A percentile compares a stretch with the other conserved stretches of the same genome.
Conservation (phyloP, 1,284 basidiomycete species). For the Heterobasidion occidentale region DNA sequence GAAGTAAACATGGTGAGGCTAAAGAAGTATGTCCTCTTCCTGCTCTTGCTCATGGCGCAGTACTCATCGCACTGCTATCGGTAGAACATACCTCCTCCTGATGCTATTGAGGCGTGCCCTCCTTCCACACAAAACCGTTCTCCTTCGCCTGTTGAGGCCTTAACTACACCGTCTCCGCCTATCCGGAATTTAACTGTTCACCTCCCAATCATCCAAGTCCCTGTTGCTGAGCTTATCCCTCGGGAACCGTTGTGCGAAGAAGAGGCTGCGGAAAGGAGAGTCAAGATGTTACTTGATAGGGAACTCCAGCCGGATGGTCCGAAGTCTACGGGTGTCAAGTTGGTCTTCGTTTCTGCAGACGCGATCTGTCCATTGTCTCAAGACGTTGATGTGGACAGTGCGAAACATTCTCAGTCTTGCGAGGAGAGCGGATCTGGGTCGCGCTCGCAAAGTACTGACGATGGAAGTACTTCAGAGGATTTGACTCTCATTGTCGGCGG, state of each 20-base stretch:
- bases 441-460: no score
- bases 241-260: neutral
- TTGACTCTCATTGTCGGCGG: no score
- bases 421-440: no score
- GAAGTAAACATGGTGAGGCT: no score
- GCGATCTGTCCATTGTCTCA: neutral
- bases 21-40: neutral
- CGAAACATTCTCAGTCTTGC: neutral
- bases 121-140: neutral
- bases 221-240: neutral
- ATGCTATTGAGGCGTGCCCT: neutral
- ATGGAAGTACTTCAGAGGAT: no score
- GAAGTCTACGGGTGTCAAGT: neutral
- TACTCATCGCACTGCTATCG: neutral
- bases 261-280: conserved; percentile 2
- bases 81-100: neutral
- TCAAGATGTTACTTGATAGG: neutral
- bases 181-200: neutral
- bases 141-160: no score
- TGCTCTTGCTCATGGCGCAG: neutral
- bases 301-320: neutral
- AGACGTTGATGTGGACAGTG: neutral
- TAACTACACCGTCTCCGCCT: neutral
- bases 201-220: neutral
- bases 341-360: neutral